Percentiles rank a stretch among this genome's conserved stretches.
phyloP scores from a whole-genome alignment of 441 rosid genomes.

The Gossypium trilobum region DNA sequence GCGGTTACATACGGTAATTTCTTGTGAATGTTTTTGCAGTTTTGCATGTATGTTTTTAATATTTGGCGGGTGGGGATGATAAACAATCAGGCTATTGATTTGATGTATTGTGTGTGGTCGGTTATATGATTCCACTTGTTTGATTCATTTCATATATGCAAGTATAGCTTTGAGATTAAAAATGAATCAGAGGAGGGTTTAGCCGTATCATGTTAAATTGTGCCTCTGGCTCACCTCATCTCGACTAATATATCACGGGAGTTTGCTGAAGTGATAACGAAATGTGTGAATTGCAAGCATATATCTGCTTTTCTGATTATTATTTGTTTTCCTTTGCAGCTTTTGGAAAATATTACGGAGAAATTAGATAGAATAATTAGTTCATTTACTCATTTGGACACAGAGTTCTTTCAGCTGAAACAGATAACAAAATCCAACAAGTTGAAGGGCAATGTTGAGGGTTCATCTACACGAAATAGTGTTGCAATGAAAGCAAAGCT shows the following conservation, averaged over 20 bases:
- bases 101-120: neutral
- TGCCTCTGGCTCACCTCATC: neutral
- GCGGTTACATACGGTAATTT: conserved; percentile 68
- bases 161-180: neutral
- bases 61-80: neutral
- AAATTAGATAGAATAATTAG: conserved; percentile 68
- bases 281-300: neutral
- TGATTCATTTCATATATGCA: neutral
- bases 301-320: conserved; percentile 5
- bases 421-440: conserved; percentile 72
- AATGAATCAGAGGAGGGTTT: neutral
- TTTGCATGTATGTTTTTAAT: neutral
- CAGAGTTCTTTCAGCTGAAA: conserved; percentile 73
- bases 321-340: conserved; percentile 42
- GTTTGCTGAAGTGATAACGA: neutral
- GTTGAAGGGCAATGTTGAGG: conserved; percentile 47
- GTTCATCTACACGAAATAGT: conserved; percentile 33
- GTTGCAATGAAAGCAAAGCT: conserved; percentile 49
- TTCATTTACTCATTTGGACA: conserved; percentile 83
- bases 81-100: neutral
- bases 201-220: neutral
- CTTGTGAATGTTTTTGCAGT: neutral
- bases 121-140: neutral
- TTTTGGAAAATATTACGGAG: conserved; percentile 71
- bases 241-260: neutral